These are phyloP conservation scores for Aspergillus panamensis DNA, from an alignment of 495 filamentous ascomycete species.

Conservation along the genomic window DNA sequence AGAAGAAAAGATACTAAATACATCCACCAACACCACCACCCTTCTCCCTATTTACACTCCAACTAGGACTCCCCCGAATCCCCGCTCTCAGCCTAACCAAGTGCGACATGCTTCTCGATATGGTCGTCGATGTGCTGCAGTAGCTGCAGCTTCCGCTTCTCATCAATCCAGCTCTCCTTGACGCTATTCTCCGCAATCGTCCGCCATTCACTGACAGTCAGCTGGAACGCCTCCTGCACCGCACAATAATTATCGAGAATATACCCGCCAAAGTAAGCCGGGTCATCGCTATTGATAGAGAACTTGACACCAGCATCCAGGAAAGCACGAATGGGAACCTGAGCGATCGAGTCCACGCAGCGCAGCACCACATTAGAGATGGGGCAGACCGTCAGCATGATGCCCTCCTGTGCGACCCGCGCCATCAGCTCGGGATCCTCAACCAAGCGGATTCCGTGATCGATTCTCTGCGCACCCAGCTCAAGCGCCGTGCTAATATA, in stretches of 20 bases:
- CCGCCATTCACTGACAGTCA: conserved; percentile 62
- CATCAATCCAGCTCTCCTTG: conserved; percentile 55
- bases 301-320: conserved; percentile 64
- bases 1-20: neutral
- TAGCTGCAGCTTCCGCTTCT: conserved; percentile 41
- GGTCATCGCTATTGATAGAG: conserved; percentile 73
- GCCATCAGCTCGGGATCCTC: conserved; percentile 58
- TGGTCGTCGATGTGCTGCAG: conserved; percentile 37
- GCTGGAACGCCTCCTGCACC: conserved; percentile 65
- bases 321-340: conserved; percentile 63
- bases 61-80: neutral
- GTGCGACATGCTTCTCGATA: conserved; percentile 27
- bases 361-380: conserved; percentile 66
- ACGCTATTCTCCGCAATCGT: conserved; percentile 59
- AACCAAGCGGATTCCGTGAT: conserved; percentile 66
- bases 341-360: conserved; percentile 52
- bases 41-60: neutral
- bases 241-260: conserved; percentile 73
- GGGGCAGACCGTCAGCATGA: conserved; percentile 67
- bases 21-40: neutral
- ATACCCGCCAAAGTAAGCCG: conserved; percentile 78
- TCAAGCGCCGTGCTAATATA: conserved; percentile 66
- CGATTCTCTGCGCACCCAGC: conserved; percentile 59
- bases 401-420: conserved; percentile 51
- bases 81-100: conserved; percentile 2